Base-by-base conservation (phyloP, 164 flowering plant species). In the Echeveria elegans region DNA sequence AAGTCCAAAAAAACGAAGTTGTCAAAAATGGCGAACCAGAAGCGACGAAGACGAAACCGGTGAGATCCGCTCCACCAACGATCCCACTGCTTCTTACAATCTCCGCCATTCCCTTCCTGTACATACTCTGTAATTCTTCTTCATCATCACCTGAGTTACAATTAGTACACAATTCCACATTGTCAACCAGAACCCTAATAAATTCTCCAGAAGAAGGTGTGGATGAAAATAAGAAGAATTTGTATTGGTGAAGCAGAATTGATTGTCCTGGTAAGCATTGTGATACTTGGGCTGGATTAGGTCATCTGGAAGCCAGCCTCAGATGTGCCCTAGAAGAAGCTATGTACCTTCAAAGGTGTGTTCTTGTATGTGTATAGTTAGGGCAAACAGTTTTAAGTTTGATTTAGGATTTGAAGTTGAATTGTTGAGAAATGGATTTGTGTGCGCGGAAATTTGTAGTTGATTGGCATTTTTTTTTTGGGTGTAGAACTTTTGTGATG, bases 281-380 rank as follows among this genome's bases (percentile, higher is more conserved):
- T 68, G 85, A 85, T 26, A 78, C 92, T 3, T 94, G 99, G 63
- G 99, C 77, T 61, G 99, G 99, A 61, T 74, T 94, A 72, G 99
- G 97, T 38, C 99, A 94, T 76, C 99, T 89, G 66, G 99, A 94
- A 56, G 89, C 99, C 18, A 89, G 97, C 79, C 88, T 94, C 60
- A 72, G 99, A 72, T 94, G 99, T 78, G 99, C 97, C 40, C 90
- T 94, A 43, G 97, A 94, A 78, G 99, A 94, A 75, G 99, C 99
- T 36, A 75, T 91, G 76, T 82, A 82, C 73, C 89, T 94, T 32
- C 70, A 81, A 15, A 34, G 99, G 99, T 93, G 1, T 43, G 47
- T 12, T 43, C 68, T 2, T 26, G 1, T 24, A 15, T 7, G 9
- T 32, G 9, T 31, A 18, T 62, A 19, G 19, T 15, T 34, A 16